Conservation (phyloP, 352 stramenopile genomes). For the Phytopythium montanum region DNA sequence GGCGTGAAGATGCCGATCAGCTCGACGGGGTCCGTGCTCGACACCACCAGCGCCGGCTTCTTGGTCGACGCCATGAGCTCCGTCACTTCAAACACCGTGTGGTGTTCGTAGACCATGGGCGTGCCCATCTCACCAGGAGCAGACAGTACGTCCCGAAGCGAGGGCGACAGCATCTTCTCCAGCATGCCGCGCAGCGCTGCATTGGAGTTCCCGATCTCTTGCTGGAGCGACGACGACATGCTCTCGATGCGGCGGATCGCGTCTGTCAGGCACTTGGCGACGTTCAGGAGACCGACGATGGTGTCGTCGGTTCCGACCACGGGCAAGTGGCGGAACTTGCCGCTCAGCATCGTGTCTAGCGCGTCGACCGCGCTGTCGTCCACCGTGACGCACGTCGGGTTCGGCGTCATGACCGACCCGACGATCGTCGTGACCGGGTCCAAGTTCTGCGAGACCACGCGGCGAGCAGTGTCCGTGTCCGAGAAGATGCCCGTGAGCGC, state of each 20-base stretch:
- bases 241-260: slow-evolving; percentile 96
- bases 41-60: slow-evolving; percentile 76
- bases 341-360: slow-evolving; percentile 83
- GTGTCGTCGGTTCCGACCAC: slow-evolving; percentile 83
- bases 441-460: slow-evolving; percentile 74
- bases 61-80: slow-evolving; percentile 74
- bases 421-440: slow-evolving; percentile 66
- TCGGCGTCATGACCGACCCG: slow-evolving; percentile 79
- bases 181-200: slow-evolving; percentile 71
- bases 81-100: slow-evolving; percentile 69
- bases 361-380: slow-evolving; percentile 83
- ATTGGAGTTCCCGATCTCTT: slow-evolving; percentile 70
- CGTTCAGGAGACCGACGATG: slow-evolving; percentile 96
- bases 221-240: slow-evolving; percentile 72
- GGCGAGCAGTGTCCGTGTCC: slow-evolving; percentile 85
- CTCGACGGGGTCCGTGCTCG: slow-evolving; percentile 41
- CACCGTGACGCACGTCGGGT: slow-evolving; percentile 77
- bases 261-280: slow-evolving; percentile 98
- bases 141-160: slow-evolving; percentile 70
- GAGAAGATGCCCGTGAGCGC: slow-evolving; percentile 94
- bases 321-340: slow-evolving; percentile 96
- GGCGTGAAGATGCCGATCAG: slow-evolving; percentile 97
- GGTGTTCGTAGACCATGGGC: slow-evolving; percentile 66
- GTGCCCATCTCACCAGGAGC: slow-evolving; percentile 59
- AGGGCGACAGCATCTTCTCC: slow-evolving; percentile 87